Evolutionary conservation across 257 asterid species (phyloP).

Genomic region (Solanum paucissectum): DNA sequence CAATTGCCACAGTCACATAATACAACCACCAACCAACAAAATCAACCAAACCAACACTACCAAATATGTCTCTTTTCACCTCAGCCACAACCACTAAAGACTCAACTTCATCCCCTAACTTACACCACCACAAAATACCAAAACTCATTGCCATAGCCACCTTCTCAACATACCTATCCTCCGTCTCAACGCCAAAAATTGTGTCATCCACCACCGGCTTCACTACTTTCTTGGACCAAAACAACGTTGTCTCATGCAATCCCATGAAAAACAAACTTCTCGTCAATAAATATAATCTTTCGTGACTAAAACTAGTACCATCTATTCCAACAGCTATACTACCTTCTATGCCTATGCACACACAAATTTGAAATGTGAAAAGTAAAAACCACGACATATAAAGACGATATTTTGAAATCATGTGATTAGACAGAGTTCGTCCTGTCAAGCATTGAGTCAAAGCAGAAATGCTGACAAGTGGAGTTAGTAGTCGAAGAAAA

Average conservation of each 20-base stretch:
- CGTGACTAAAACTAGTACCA: conserved; percentile 26
- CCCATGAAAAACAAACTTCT: conserved; percentile 52
- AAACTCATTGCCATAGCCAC: conserved; percentile 38
- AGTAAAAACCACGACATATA: conserved; percentile 45
- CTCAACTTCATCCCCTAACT: conserved; percentile 73
- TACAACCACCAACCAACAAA: conserved; percentile 66
- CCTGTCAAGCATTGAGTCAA: conserved; percentile 34
- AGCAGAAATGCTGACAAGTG: conserved; percentile 26
- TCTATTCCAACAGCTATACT: conserved; percentile 50
- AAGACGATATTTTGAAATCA: conserved; percentile 5
- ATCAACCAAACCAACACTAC: conserved; percentile 43
- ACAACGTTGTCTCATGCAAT: conserved; percentile 50
- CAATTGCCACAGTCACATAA: conserved; percentile 42
- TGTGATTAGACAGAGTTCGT: not conserved
- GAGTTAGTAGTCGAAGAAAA: conserved; percentile 29
- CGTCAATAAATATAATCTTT: conserved; percentile 3
- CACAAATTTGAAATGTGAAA: conserved; percentile 33
- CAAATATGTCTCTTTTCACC: conserved; percentile 34
- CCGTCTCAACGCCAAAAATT: conserved; percentile 21
- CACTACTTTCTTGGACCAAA: conserved; percentile 57
- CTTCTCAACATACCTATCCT: conserved; percentile 47
- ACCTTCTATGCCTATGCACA: conserved; percentile 67
- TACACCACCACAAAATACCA: conserved; percentile 71
- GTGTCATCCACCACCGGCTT: conserved; percentile 76
- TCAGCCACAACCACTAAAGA: conserved; percentile 51